phyloP scores from a whole-genome alignment of 352 stramenopile species.

The Globisporangium spinosum region DNA sequence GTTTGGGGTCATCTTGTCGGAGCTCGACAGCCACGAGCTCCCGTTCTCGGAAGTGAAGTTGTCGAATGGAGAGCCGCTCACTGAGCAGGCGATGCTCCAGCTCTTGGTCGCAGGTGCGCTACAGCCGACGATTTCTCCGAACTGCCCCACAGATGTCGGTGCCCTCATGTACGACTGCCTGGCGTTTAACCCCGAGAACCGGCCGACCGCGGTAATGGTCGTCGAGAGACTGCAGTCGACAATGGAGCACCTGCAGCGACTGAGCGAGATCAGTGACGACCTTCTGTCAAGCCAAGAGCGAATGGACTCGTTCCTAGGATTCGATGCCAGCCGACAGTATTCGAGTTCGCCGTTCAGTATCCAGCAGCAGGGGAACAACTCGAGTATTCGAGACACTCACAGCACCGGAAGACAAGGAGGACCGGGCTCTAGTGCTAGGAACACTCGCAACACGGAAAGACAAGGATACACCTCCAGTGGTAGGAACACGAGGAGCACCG shows the following conservation, averaged over 20 bases:
- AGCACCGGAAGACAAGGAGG: background rate
- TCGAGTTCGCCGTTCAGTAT: slow-evolving; percentile 6
- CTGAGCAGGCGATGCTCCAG: slow-evolving; percentile 47
- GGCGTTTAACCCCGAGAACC: slow-evolving; percentile 37
- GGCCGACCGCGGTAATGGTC: slow-evolving; percentile 38
- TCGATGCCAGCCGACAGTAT: background rate
- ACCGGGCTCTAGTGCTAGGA: background rate
- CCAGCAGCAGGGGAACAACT: slow-evolving; percentile 5
- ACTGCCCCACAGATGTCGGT: slow-evolving; percentile 42
- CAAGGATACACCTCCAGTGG: background rate
- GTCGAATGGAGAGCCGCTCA: slow-evolving; percentile 47
- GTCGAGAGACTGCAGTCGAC: slow-evolving; percentile 37
- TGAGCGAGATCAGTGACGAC: slow-evolving; percentile 50
- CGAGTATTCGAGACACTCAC: background rate
- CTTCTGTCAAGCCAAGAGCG: slow-evolving; percentile 24
- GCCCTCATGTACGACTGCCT: slow-evolving; percentile 54
- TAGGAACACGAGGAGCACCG: background rate
- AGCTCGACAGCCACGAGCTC: slow-evolving; percentile 66
- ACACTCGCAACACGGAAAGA: background rate
- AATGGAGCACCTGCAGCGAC: slow-evolving; percentile 42
- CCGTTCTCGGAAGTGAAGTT: slow-evolving; percentile 61
- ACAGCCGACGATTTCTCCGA: slow-evolving; percentile 41
- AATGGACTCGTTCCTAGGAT: slow-evolving; percentile 41
- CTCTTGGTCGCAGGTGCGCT: slow-evolving; percentile 48
- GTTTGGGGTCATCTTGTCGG: slow-evolving; percentile 65